A percentile compares a stretch with the other conserved stretches of the same genome.
phyloP scores from a whole-genome alignment of 2,329 filamentous ascomycete species.

The Aspergillus ibericus region DNA sequence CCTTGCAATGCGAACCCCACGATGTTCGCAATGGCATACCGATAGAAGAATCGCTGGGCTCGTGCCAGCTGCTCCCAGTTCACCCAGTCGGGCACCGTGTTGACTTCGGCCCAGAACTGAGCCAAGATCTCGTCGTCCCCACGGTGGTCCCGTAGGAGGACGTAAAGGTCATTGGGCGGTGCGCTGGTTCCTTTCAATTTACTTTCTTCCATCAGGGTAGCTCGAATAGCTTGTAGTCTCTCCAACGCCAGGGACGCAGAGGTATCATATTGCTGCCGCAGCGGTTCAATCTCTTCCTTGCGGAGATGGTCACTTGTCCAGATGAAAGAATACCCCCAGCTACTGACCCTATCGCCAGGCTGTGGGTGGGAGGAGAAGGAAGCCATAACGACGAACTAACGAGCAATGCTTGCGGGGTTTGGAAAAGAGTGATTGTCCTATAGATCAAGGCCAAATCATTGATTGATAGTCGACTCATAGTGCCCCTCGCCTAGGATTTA shows the following conservation, averaged over 20 bases:
- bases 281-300: slow-evolving; percentile 9
- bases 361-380: neutral
- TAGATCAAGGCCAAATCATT: neutral
- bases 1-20: slow-evolving; percentile 23
- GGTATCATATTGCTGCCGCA: slow-evolving; percentile 20
- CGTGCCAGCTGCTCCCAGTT: slow-evolving; percentile 71
- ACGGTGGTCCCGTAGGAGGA: slow-evolving; percentile 59
- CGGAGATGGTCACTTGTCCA: slow-evolving; percentile 18
- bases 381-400: neutral
- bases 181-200: slow-evolving; percentile 1
- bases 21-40: slow-evolving; percentile 58
- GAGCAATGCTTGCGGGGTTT: neutral
- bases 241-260: slow-evolving; percentile 15
- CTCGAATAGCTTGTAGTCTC: slow-evolving; percentile 14
- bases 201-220: slow-evolving; percentile 10
- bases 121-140: slow-evolving; percentile 54
- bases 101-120: slow-evolving; percentile 64
- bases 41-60: slow-evolving; percentile 72
- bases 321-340: slow-evolving; percentile 20
- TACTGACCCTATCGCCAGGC: slow-evolving; percentile 8
- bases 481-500: neutral
- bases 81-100: slow-evolving; percentile 68
- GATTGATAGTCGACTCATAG: neutral
- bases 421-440: neutral
- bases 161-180: slow-evolving; percentile 55